Evolutionary conservation across 371 early-diverging fungal species (phyloP).

Genomic region (Mortierella sp.): DNA sequence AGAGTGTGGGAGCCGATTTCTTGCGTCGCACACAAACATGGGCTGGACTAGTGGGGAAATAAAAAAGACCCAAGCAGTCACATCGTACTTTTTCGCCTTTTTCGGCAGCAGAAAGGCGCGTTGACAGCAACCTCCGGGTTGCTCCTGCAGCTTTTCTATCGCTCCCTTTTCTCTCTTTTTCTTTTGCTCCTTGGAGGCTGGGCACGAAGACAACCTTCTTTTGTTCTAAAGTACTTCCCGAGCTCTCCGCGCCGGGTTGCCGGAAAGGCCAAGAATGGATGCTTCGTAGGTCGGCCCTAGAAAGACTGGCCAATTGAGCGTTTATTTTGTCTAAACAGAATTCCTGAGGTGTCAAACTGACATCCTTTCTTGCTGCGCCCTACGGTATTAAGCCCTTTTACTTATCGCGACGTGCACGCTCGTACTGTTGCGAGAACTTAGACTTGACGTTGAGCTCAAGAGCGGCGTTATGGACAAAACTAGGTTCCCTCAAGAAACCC

Average conservation of each 20-base stretch:
- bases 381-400: not conserved
- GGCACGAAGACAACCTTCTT: not conserved
- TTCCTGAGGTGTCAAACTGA: not conserved
- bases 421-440: constrained; percentile 77
- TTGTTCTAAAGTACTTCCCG: not conserved
- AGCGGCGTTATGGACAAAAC: constrained; percentile 65
- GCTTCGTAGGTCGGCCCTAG: not conserved
- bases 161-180: not conserved
- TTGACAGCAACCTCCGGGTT: not conserved
- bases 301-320: not conserved
- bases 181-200: not conserved
- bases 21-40: not conserved
- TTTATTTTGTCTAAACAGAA: not conserved
- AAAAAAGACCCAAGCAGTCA: not conserved
- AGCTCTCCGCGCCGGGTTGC: not conserved
- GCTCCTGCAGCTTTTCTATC: not conserved
- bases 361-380: not conserved
- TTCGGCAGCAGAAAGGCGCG: not conserved
- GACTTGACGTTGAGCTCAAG: constrained; percentile 76
- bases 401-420: constrained; percentile 54
- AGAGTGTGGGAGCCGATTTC: constrained; percentile 3
- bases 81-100: not conserved
- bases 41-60: not conserved
- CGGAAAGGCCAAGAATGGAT: not conserved
- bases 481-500: constrained; percentile 81